These are phyloP conservation scores for Saccharomycopsis fermentans DNA, from an alignment of 805 yeast genomes.

Conservation along the genomic window DNA sequence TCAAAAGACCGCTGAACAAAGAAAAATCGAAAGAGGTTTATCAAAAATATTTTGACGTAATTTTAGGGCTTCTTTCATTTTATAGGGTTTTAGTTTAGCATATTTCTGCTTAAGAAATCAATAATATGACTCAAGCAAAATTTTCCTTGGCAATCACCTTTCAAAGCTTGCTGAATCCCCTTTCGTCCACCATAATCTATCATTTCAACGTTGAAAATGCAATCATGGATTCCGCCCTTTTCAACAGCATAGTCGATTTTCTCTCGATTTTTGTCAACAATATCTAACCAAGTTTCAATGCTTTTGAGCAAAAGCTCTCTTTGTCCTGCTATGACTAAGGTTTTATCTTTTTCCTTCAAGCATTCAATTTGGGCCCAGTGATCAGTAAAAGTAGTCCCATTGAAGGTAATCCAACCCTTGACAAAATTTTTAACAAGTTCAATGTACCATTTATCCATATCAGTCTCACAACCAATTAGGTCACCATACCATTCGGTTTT, in stretches of 20 bases:
- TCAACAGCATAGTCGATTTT: not conserved
- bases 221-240: not conserved
- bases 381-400: not conserved
- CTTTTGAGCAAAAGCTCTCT: not conserved
- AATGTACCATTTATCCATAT: conserved; percentile 1
- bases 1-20: too few species aligned
- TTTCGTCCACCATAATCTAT: not conserved
- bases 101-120: not conserved
- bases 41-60: too few species aligned
- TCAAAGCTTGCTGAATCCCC: not conserved
- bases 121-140: not conserved
- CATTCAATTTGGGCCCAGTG: not conserved
- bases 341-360: not conserved
- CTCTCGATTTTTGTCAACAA: not conserved
- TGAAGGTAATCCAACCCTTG: not conserved
- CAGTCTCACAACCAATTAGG: not conserved
- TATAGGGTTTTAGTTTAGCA: not conserved
- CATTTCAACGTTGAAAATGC: not conserved
- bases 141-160: not conserved
- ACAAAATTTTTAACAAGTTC: not conserved
- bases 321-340: not conserved
- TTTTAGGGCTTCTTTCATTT: not conserved
- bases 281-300: not conserved
- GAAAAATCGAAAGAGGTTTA: too few species aligned
- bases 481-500: conserved; percentile 1